Evolutionary conservation across 257 asterid genomes (phyloP).

Genomic region (Solanum stenotomum): DNA sequence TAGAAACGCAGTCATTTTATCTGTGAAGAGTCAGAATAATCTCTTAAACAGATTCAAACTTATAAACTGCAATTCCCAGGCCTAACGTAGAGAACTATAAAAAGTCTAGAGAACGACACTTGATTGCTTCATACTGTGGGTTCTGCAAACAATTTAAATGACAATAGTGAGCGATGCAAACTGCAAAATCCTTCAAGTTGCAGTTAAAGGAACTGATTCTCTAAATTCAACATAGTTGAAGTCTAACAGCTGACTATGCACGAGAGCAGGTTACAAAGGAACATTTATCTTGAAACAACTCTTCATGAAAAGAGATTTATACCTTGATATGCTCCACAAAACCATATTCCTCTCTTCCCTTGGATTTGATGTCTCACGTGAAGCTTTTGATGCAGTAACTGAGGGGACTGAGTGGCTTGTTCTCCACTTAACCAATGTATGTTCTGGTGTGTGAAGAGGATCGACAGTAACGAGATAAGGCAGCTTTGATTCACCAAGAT

Average conservation of each 20-base stretch:
- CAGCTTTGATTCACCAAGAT: slow-evolving; percentile 40
- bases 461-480: slow-evolving; percentile 75
- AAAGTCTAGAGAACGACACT: neutral
- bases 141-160: neutral
- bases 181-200: neutral
- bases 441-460: slow-evolving; percentile 58
- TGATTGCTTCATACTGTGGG: neutral
- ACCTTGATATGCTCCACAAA: slow-evolving; percentile 96
- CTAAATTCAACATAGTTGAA: neutral
- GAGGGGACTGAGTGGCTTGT: slow-evolving; percentile 91
- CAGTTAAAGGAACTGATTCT: neutral
- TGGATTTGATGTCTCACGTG: slow-evolving; percentile 54
- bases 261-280: neutral
- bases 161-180: neutral
- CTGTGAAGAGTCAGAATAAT: neutral
- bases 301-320: neutral
- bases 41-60: neutral
- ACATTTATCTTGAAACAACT: neutral
- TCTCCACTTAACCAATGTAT: slow-evolving; percentile 63
- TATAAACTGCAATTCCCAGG: neutral
- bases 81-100: neutral
- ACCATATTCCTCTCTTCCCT: slow-evolving; percentile 89
- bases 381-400: slow-evolving; percentile 80
- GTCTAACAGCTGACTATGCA: neutral
- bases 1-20: neutral